A percentile compares a stretch with the other conserved stretches of the same genome.
Conservation (phyloP, 176 grass and related monocot species). For the Eragrostis curvula region DNA sequence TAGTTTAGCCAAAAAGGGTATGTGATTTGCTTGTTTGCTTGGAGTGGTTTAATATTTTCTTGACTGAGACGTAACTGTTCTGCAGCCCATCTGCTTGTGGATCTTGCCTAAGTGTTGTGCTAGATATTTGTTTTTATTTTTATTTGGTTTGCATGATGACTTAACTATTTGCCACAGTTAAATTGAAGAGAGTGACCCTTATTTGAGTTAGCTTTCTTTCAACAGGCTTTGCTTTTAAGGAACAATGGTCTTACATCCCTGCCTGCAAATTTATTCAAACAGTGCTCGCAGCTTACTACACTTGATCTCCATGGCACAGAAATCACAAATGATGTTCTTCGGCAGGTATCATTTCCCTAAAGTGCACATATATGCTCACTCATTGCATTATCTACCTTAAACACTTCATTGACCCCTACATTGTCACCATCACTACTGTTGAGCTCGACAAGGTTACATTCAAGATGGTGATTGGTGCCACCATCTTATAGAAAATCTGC, state of each 20-base stretch:
- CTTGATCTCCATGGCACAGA: slow-evolving; percentile 95
- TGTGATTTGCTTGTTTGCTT: neutral
- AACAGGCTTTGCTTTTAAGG: slow-evolving; percentile 72
- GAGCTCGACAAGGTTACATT: neutral
- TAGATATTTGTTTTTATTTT: neutral
- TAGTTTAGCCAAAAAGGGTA: neutral
- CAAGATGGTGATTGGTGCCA: neutral
- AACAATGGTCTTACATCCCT: slow-evolving; percentile 88
- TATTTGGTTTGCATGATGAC: neutral
- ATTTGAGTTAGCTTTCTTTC: slow-evolving; percentile 33
- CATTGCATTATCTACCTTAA: neutral
- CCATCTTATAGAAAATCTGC: neutral
- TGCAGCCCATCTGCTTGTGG: slow-evolving; percentile 16
- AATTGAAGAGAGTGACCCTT: slow-evolving; percentile 5
- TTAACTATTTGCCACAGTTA: neutral
- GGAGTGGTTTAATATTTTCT: neutral
- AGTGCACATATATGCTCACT: neutral
- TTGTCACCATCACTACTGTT: neutral
- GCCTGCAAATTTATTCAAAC: slow-evolving; percentile 72
- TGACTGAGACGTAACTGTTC: neutral
- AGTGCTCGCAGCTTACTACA: slow-evolving; percentile 68
- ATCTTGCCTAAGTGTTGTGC: neutral
- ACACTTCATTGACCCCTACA: neutral
- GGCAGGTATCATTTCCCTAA: slow-evolving; percentile 64
- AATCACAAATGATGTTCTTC: slow-evolving; percentile 90